Percentiles rank a stretch among this genome's conserved stretches.
Conservation (phyloP, 257 asterid genomes). For the Solanum piurae region DNA sequence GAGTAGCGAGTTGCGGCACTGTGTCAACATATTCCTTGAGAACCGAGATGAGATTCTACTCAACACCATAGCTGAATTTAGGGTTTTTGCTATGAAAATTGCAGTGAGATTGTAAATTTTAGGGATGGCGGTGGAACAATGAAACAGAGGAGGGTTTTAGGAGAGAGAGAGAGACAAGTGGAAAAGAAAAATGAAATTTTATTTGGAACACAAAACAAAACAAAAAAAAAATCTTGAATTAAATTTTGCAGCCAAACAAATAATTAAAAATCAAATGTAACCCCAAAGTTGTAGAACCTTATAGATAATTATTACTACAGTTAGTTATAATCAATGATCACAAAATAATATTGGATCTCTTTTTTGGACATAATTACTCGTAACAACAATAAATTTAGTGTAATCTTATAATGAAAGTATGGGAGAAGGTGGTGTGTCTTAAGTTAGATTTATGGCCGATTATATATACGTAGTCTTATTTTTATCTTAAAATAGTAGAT, state of each 20-base stretch:
- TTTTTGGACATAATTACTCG: too few relatives aligned
- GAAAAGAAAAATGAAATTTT: not conserved
- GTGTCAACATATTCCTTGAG: constrained; percentile 30
- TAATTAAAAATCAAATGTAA: not conserved
- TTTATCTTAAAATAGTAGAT: not conserved
- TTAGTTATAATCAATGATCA: not conserved
- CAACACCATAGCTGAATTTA: constrained; percentile 26
- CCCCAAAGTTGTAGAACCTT: not conserved
- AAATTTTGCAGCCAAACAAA: not conserved
- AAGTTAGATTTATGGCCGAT: fast-evolving
- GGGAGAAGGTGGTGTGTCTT: not conserved
- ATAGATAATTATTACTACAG: not conserved
- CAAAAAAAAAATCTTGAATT: not conserved
- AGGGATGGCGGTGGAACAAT: not conserved
- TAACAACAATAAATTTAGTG: not conserved
- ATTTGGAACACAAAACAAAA: not conserved
- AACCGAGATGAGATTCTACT: constrained; percentile 51
- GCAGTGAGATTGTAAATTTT: not conserved
- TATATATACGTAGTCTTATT: fast-evolving
- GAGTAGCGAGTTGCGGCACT: constrained; percentile 37
- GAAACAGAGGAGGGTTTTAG: not conserved
- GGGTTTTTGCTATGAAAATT: not conserved
- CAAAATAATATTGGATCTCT: not conserved
- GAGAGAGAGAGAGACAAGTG: not conserved
- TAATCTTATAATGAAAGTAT: not conserved